Base-by-base conservation (phyloP, 2,329 filamentous ascomycete species). In the Aspergillus neotritici region DNA sequence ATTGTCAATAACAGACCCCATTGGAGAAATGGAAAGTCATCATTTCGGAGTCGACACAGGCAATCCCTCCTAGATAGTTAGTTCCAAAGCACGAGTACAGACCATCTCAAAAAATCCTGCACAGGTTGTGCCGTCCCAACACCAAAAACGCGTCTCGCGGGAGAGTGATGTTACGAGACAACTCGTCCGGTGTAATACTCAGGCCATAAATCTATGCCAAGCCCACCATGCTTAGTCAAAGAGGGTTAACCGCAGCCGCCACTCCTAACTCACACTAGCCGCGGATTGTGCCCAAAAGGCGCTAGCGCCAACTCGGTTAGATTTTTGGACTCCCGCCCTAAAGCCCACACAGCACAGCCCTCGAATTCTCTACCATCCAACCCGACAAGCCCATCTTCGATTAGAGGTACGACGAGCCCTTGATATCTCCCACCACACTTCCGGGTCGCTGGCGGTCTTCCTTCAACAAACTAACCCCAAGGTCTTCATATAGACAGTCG, bases 251-350 rank as follows among this genome's bases (percentile, higher is more conserved):
- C 35, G 41, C 37, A 25, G 21, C 21, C 21, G 44, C 44, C 48
- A 44, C 46, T 36, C 37, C 40, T 14, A 41, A 40, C 31, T 13
- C 37, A 50, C 42, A 45, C 34, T 34, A 37, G 45, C 43, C 39
- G n/a, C 12, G 40, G 17, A 49, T 47, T 46, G 31, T 34, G 41
- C 47, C 49, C 44, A 50, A 46, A 33, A 13, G 16, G 44, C 61
- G 50, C 63, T 68, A 66, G 51, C 40, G 48, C 61, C 46, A 44
- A 62, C 53, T 61, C 44, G 65, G 66, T 56, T 69, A 69, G 67
- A 57, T 69, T 69, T 69, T 66, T 66, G 67, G 69, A 61, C 56
- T 53, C 21, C 21, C 65, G 60, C 65, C 66, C 64, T 67, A 68
- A 68, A 66, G 60, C 63, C 65, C 67, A 68, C 67, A 69, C 65